phyloP scores from a whole-genome alignment of 2,329 filamentous ascomycete genomes.

The Fusarium sp. region DNA sequence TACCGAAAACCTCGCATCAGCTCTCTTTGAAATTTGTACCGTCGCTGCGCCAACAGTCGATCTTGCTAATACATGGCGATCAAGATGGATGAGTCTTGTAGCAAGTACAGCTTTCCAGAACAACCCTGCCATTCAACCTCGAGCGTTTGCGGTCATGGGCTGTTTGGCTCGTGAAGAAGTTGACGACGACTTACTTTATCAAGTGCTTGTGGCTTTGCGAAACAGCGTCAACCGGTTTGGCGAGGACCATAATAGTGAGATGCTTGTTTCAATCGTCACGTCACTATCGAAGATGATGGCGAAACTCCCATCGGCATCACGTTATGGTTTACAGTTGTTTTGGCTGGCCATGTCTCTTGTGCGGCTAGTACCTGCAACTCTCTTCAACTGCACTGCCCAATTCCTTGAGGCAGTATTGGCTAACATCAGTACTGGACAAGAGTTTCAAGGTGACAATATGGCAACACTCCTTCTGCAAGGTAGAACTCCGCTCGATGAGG shows the following conservation, averaged over 20 bases:
- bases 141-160: conserved; percentile 79
- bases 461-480: conserved; percentile 72
- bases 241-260: conserved; percentile 74
- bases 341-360: conserved; percentile 78
- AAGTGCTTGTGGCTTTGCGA: conserved; percentile 76
- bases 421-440: conserved; percentile 73
- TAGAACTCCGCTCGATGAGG: conserved; percentile 71
- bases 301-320: conserved; percentile 74
- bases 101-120: conserved; percentile 80
- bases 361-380: conserved; percentile 70
- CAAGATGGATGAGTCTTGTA: conserved; percentile 80
- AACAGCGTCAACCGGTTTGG: conserved; percentile 75
- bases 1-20: conserved; percentile 71
- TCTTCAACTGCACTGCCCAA: conserved; percentile 75
- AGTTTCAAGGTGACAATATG: conserved; percentile 71
- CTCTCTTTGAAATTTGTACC: conserved; percentile 74
- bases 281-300: conserved; percentile 79
- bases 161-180: conserved; percentile 79
- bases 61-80: conserved; percentile 76
- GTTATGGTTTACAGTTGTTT: conserved; percentile 77
- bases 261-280: conserved; percentile 76
- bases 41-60: conserved; percentile 74
- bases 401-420: conserved; percentile 75
- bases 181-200: conserved; percentile 78
- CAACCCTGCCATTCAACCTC: conserved; percentile 77